phyloP scores from a whole-genome alignment of 78 protist species.

The Anaeramoeba ignava region DNA sequence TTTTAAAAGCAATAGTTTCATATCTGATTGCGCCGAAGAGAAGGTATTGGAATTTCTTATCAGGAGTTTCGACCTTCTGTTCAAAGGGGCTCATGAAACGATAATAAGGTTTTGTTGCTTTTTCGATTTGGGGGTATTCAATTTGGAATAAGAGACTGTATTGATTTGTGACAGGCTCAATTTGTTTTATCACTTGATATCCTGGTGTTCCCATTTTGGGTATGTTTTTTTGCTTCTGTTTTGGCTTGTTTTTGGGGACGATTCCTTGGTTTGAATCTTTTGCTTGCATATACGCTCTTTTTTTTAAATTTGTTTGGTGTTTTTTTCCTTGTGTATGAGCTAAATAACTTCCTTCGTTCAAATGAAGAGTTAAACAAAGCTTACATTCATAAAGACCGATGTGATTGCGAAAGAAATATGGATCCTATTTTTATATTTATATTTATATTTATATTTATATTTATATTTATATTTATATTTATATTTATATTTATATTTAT shows the following conservation, averaged over 20 bases:
- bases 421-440: slow-evolving; percentile 39
- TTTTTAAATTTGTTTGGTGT: slow-evolving; percentile 36
- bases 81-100: slow-evolving; percentile 93
- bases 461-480: too few species aligned
- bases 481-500: too few species aligned
- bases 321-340: slow-evolving; percentile 86
- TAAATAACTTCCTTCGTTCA: slow-evolving; percentile 82
- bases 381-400: slow-evolving; percentile 94
- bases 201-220: slow-evolving; percentile 6
- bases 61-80: slow-evolving; percentile 71
- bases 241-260: not conserved
- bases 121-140: slow-evolving; percentile 85
- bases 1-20: slow-evolving; percentile 79
- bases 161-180: slow-evolving; percentile 39
- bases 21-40: slow-evolving; percentile 97
- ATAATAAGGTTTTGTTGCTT: slow-evolving; percentile 75
- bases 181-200: slow-evolving; percentile 1
- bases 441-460: too few species aligned
- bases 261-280: not conserved
- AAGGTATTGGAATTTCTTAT: slow-evolving; percentile 52
- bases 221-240: not conserved
- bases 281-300: slow-evolving; percentile 6
- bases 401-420: slow-evolving; percentile 62
- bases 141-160: slow-evolving; percentile 54
- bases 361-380: slow-evolving; percentile 93